Evolutionary conservation across 2,329 filamentous ascomycete genomes (phyloP), one percentile per base, ranked within the genome.

Genomic region (Aspergillus brasiliensis): DNA sequence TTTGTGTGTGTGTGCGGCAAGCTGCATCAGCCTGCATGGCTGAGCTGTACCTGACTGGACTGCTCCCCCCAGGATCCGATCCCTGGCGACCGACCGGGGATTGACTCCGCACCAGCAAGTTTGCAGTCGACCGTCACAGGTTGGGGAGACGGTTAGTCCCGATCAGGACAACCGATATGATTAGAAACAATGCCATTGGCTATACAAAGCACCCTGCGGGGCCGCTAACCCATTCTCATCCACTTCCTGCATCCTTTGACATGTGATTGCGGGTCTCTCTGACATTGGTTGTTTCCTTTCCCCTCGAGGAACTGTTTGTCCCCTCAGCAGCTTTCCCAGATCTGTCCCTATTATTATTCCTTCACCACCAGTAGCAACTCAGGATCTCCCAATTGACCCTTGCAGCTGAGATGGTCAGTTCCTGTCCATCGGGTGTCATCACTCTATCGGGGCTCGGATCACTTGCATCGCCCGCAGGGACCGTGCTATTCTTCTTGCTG

Each of bases 261-360:
- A 55, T 55, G 52, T 55, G 52, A 55, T 55, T 55, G 52, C 23
- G 52, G 52, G 52, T 46, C 38, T 7, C 7, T 11, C 11, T n/a
- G 25, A 17, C 42, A 2, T 15, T 55, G 38, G 31, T 42, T 42
- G 52, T 40, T 44, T 28, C 15, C 23, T n/a, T 15, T 44, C 8
- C 11, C 13, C 13, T n/a, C 46, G 1, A 5, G 19, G n/a, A n/a
- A n/a, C n/a, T n/a, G n/a, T n/a, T n/a, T n/a, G n/a, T n/a, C n/a
- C 11, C 23, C 25, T 27, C 25, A 8, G 15, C 3, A 5, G 10
- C n/a, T 21, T 17, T 48, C 13, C 25, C 46, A 17, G 23, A 42
- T 44, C 40, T 11, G 15, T 34, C 31, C 31, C 31, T 34, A 34
- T 34, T 34, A 34, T 34, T 11, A 11, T 13, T 34, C 31, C 31